Base-by-base conservation (phyloP, 1,139 yeast species). In the Geotrichum fermentans region DNA sequence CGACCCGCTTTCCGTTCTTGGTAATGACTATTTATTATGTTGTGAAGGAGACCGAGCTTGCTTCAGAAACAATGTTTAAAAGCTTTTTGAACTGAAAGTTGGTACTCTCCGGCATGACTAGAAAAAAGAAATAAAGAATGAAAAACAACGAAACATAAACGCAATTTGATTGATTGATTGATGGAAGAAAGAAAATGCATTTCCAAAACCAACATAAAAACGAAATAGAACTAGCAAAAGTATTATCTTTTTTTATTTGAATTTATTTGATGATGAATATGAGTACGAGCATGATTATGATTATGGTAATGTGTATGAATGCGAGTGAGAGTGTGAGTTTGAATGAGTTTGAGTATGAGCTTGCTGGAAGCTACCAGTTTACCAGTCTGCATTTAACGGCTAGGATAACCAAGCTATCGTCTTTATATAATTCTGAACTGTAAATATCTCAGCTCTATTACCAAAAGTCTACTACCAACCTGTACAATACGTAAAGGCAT, bases 1-100 rank as follows among this genome's bases (percentile, higher is more conserved):
- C 79, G 44, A 16, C n/a, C 17, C 77, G 80, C 60, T 92, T 90
- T 62, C 98, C 99, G 1, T 73, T 76, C 49, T 67, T 92, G 59
- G 69, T 92, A 58, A 79, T 90, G 81, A 83, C 80, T 59, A 77
- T 84, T 18, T 90, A 88, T 67, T 73, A 73, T 54, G 75, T 87
- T 55, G 83, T 86, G 20, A 73, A 73, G 53, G 72, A 73, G 38
- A 33, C 10, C 43, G 73, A 80, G 56, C 67, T 88, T 55, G 68
- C 68, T 22, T 73, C 77, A 21, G 96, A 87, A 58, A 82, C 79
- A 55, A 73, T 77, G 30, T 77, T 87, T 60, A 67, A 66, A 50
- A 77, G 76, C 33, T 83, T 74, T 62, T 80, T 76, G 26, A 14
- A 14, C 17, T 39, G 42, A 39, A 39, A 28, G 20, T 4, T 16